Base-by-base conservation (phyloP, 2,329 filamentous ascomycete genomes). In the Colletotrichum tamarilloi region DNA sequence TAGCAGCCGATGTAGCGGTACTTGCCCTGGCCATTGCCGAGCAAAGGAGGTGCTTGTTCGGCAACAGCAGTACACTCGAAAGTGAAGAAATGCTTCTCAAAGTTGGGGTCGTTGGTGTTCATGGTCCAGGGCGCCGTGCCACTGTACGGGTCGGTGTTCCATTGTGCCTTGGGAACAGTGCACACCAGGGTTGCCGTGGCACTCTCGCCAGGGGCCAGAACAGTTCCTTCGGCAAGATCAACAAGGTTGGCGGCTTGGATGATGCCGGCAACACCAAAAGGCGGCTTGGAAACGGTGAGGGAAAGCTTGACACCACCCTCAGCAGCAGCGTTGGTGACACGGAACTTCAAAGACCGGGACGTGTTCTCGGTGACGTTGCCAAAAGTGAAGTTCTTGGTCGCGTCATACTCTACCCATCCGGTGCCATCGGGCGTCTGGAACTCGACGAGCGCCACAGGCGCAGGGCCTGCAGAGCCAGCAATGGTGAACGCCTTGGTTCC, bases 221-320 rank as follows among this genome's bases (percentile, higher is more conserved):
- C 80, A 0, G 86, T 88, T 3, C 90, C 90, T 76, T 92, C 90
- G 0, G 86, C 88, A 1, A 91, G 84, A 60, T 91, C 89, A 9
- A 90, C 83, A 22, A 87, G 84, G 77, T 91, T 92, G 14, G 82
- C 84, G 0, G 89, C 87, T 24, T 85, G 83, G 52, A 91, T 84
- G 26, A 91, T 85, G 3, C 88, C 87, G n/a, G 81, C 76, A 3
- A 89, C 82, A 16, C 88, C 89, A 66, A 88, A 90, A 0, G 90
- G 90, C 4, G 89, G 88, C 77, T 92, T 92, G 0, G 89, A 91
- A 2, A 92, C 88, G 0, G 89, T 91, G 16, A 91, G 80, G 0
- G 86, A 88, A 1, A 91, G 82, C 1, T 80, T 80, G 14, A 87
- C 85, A 6, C 84, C 84, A 2, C 85, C 86, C 0, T 79, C 62